Evolutionary conservation across 1,284 basidiomycete genomes (phyloP).

Genomic region (Puccinia hordei): DNA sequence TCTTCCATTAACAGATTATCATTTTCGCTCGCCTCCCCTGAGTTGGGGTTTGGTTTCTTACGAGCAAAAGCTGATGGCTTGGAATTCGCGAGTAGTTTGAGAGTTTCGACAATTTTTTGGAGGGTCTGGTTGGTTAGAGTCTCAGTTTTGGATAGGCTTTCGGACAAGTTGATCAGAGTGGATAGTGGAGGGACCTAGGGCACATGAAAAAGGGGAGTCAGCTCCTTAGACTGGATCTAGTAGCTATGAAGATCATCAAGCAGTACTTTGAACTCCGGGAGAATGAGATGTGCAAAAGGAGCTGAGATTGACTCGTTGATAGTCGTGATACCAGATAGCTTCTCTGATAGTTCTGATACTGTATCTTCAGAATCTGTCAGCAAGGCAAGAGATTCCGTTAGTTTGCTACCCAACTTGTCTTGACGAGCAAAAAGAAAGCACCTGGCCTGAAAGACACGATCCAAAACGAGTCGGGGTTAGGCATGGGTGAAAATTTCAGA

Average conservation of each 20-base stretch:
- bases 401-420: background rate
- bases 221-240: background rate
- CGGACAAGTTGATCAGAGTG: conserved; percentile 82
- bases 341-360: conserved; percentile 40
- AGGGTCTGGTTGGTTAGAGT: conserved; percentile 81
- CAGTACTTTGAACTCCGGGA: conserved; percentile 49
- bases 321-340: conserved; percentile 29
- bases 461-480: conserved; percentile 50
- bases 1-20: conserved; percentile 47
- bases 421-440: background rate
- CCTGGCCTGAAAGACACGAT: conserved; percentile 50
- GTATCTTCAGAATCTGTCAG: conserved; percentile 46
- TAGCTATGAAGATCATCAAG: background rate
- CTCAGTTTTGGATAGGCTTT: conserved; percentile 89
- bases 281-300: conserved; percentile 32
- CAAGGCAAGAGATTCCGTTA: background rate
- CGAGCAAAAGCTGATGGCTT: conserved; percentile 41
- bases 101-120: conserved; percentile 90
- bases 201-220: background rate
- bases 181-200: conserved; percentile 89
- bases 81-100: conserved; percentile 70
- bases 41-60: conserved; percentile 1
- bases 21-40: background rate
- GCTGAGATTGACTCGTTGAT: conserved; percentile 24
- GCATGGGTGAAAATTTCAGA: conserved; percentile 21